Evolutionary conservation across 2,329 filamentous ascomycete species (phyloP), one percentile per base, ranked within the genome.

Genomic region (Monilinia laxa): DNA sequence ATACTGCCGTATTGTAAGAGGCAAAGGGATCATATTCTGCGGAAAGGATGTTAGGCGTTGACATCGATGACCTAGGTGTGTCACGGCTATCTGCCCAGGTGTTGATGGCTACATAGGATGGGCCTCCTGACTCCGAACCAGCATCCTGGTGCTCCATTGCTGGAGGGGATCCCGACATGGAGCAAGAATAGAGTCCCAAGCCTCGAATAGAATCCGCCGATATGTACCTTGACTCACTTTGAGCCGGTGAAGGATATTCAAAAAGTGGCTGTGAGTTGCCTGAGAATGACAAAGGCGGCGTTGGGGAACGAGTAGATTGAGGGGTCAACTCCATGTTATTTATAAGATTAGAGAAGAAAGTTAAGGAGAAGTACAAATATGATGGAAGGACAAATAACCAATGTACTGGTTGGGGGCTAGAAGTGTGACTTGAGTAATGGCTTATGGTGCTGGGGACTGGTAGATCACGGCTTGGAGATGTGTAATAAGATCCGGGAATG

Each of bases 21-120:
- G 78, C 77, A 72, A 84, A 86, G 40, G 80, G 75, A 71, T 83
- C 81, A 73, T 85, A 86, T 56, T 84, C 83, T 47, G 80, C 74
- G 45, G 82, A 78, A 66, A 84, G 74, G 40, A 83, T 78, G 70
- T 79, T 81, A 64, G 82, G 78, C 68, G 71, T 73, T 35, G 73
- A 68, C 38, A 73, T 71, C 40, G 73, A 68, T 40, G 73, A 72
- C 55, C 72, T 72, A 40, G 74, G 68, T 52, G 71, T 69, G 51
- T 67, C 70, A 59, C 67, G 70, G 63, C 71, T 62, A n/a, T 70
- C 70, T 67, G 71, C 68, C 74, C 74, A 76, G 67, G 60, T 68
- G 68, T 70, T 73, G 69, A 70, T 70, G 56, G 70, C 68, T 31
- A 47, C 28, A 59, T 71, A 68, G 42, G 71, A 70, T 54, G 70